Evolutionary conservation across 1,284 basidiomycete species (phyloP).

Genomic region (Sparassis latifolia): DNA sequence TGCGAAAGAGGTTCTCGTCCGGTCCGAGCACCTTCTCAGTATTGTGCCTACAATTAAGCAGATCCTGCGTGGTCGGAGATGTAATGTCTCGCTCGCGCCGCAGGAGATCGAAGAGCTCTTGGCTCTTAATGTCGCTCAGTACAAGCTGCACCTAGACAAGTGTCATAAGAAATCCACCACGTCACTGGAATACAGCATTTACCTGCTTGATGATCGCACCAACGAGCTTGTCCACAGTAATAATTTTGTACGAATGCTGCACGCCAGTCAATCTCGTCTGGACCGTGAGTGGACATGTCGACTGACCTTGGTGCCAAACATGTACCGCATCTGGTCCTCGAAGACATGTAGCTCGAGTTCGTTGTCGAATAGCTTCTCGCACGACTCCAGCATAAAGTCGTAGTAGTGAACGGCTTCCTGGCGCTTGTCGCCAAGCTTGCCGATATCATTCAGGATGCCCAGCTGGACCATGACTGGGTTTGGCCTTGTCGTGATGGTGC

Average conservation of each 20-base stretch:
- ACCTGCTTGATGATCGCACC: slow-evolving; percentile 86
- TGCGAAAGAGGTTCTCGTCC: slow-evolving; percentile 89
- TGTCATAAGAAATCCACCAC: slow-evolving; percentile 2
- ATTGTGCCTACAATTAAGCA: slow-evolving; percentile 23
- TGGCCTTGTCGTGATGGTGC: slow-evolving; percentile 17
- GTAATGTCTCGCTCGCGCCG: slow-evolving; percentile 69
- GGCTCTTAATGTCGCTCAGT: slow-evolving; percentile 75
- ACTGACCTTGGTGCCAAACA: slow-evolving; percentile 81
- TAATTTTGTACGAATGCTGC: slow-evolving; percentile 76
- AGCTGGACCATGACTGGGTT: slow-evolving; percentile 29
- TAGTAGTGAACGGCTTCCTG: slow-evolving; percentile 63
- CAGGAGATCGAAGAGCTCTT: slow-evolving; percentile 78
- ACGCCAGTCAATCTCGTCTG: slow-evolving; percentile 1
- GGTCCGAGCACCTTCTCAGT: slow-evolving; percentile 80
- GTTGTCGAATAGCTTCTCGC: slow-evolving; percentile 88
- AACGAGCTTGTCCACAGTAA: slow-evolving; percentile 91
- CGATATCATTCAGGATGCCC: slow-evolving; percentile 23
- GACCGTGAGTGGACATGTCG: neutral
- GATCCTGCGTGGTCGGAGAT: slow-evolving; percentile 70
- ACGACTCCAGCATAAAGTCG: slow-evolving; percentile 77
- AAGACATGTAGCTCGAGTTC: slow-evolving; percentile 84
- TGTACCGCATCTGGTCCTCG: slow-evolving; percentile 86
- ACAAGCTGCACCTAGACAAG: slow-evolving; percentile 62
- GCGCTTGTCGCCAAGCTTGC: slow-evolving; percentile 19
- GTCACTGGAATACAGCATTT: neutral